Conservation (phyloP, 371 early-diverging fungal genomes). For the Batrachochytrium dendrobatidis region DNA sequence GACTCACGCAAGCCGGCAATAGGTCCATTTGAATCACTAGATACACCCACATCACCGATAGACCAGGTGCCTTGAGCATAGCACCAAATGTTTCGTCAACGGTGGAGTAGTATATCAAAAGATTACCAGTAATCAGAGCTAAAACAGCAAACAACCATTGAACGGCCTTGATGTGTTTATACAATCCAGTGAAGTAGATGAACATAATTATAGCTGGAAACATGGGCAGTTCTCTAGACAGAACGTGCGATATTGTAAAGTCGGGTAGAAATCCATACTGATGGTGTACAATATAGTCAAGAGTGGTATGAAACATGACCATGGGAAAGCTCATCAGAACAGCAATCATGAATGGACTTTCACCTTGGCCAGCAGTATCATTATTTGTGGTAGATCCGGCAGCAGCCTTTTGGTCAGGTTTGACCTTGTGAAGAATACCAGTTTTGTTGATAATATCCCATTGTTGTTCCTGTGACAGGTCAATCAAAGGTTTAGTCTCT, state of each 20-base stretch:
- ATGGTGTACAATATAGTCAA: conserved; percentile 29
- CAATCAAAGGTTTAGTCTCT: conserved; percentile 8
- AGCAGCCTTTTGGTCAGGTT: background rate
- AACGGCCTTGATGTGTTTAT: conserved; percentile 7
- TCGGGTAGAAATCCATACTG: conserved; percentile 22
- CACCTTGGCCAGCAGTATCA: background rate
- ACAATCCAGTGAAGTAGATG: conserved; percentile 16
- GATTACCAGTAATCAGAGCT: conserved; percentile 15
- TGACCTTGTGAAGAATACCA: conserved; percentile 29
- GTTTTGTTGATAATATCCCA: conserved; percentile 31
- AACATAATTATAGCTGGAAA: conserved; percentile 16
- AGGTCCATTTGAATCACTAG: conserved; percentile 28
- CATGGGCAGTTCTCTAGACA: conserved; percentile 15
- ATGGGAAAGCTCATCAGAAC: conserved; percentile 29
- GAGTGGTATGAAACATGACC: conserved; percentile 17
- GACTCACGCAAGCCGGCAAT: conserved; percentile 9
- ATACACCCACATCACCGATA: conserved; percentile 32
- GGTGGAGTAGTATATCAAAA: conserved; percentile 14
- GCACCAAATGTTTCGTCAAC: conserved; percentile 29
- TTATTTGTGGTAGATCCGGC: conserved; percentile 3
- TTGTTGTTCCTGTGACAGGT: conserved; percentile 29
- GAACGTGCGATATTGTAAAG: conserved; percentile 14
- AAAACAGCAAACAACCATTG: conserved; percentile 18
- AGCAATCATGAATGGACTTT: conserved; percentile 10
- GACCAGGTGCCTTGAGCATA: conserved; percentile 31